These are phyloP conservation scores for Talaromyces amestolkiae DNA, from an alignment of 2,329 filamentous ascomycete genomes.

Conservation along the genomic window DNA sequence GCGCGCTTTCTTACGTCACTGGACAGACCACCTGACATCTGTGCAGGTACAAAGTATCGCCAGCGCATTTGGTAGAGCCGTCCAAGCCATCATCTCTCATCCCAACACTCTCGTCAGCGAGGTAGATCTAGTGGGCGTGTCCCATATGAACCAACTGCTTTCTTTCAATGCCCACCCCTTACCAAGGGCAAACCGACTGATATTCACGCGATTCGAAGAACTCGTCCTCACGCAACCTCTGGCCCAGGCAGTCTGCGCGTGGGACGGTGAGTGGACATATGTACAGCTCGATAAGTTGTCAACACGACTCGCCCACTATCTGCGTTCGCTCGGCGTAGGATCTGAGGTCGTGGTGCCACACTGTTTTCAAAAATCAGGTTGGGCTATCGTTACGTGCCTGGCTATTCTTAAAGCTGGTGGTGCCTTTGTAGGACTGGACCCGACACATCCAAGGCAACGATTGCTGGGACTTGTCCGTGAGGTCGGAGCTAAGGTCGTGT, in stretches of 20 bases:
- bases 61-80: not conserved
- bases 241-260: conserved; percentile 29
- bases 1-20: not conserved
- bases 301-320: conserved; percentile 31
- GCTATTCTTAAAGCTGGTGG: conserved; percentile 21
- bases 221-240: not conserved
- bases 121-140: not conserved
- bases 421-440: conserved; percentile 9
- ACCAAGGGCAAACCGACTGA: not conserved
- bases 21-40: not conserved
- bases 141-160: not conserved
- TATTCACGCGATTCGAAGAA: not conserved
- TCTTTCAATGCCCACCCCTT: not conserved
- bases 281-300: conserved; percentile 32
- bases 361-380: conserved; percentile 21
- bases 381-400: conserved; percentile 16
- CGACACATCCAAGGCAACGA: not conserved
- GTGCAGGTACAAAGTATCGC: not conserved
- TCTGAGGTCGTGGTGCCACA: conserved; percentile 27
- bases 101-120: not conserved
- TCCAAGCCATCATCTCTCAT: not conserved
- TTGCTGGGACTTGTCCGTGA: not conserved
- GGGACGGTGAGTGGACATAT: conserved; percentile 36
- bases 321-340: conserved; percentile 30
- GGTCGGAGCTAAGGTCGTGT: not conserved